phyloP scores from a whole-genome alignment of 371 early-diverging fungal species.

The Massospora cicadina region DNA sequence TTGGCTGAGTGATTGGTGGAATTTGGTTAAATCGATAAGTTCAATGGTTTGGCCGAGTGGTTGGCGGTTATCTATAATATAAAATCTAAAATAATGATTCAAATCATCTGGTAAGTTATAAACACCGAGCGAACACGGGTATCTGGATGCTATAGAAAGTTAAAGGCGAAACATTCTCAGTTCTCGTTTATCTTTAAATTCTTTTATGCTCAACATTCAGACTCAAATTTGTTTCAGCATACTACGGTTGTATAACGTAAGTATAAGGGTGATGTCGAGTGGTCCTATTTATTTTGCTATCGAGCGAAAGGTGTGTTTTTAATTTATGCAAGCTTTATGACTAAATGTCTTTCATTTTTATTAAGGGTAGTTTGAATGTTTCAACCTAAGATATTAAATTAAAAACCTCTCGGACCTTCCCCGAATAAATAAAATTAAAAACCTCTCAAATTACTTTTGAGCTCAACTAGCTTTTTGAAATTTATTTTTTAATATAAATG shows the following conservation, averaged over 20 bases:
- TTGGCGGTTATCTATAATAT: no score
- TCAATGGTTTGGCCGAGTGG: no score
- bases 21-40: no score
- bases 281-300: not conserved
- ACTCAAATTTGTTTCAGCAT: not conserved
- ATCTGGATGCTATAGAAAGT: no score
- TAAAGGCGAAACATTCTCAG: not conserved
- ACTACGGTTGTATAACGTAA: not conserved
- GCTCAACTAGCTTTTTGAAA: not conserved
- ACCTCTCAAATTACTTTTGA: not conserved
- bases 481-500: not conserved
- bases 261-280: not conserved
- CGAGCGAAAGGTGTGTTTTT: not conserved
- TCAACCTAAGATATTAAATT: not conserved
- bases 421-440: no score
- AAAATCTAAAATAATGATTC: no score
- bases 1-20: no score
- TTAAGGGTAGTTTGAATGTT: not conserved
- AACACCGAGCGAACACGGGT: no score
- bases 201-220: not conserved
- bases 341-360: not conserved
- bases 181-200: not conserved
- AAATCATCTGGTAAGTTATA: no score
- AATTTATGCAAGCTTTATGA: not conserved
- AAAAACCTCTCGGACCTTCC: not conserved